Evolutionary conservation across 225 moss, liverwort and hornwort genomes (phyloP), one percentile per base, ranked within the genome.

Genomic region (Antitrichia curtipendula): DNA sequence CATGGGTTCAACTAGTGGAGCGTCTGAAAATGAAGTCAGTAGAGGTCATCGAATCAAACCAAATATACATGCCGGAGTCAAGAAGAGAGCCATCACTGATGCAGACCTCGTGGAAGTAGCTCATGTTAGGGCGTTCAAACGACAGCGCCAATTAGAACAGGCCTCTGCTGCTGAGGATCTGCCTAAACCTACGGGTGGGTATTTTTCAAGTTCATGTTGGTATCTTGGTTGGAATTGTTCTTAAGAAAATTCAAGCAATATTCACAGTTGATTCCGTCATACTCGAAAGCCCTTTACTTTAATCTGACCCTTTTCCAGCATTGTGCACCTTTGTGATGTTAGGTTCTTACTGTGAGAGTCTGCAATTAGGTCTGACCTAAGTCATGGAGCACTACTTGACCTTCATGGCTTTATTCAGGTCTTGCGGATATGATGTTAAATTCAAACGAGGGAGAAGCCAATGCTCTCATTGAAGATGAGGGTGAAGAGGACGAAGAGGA

Each of bases 61-160:
- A 40, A 92, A 91, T 56, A 62, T 91, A 79, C 86, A 79, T 82
- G 90, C 90, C 13, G 88, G 75, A 82, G 71, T 82, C 36, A 95
- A 84, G 87, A 98, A 93, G 89, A 92, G 95, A 90, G 90, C 82
- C 62, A 85, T 92, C 32, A 87, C 87, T 50, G 88, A 91, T 76
- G 93, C 82, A 43, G 94, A 91, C 78, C 90, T 95, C 78, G 85
- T 90, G 84, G 97, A 97, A 87, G 88, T 93, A 88, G 92, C 95
- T 82, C 97, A 98, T 89, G 96, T 96, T 38, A 95, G 91, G 89
- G 98, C 98, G 31, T 97, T 93, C 80, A 98, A 97, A 91, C 92
- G 95, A 91, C 98, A 96, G 86, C 94, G 96, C 50, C 94, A 89
- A 88, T 85, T 95, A 88, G 86, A 92, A 81, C 91, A 91, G 53